Percentiles rank a stretch among this genome's conserved stretches.
Evolutionary conservation across 441 rosid genomes (phyloP).

Genomic region (Isatis lusitanica): DNA sequence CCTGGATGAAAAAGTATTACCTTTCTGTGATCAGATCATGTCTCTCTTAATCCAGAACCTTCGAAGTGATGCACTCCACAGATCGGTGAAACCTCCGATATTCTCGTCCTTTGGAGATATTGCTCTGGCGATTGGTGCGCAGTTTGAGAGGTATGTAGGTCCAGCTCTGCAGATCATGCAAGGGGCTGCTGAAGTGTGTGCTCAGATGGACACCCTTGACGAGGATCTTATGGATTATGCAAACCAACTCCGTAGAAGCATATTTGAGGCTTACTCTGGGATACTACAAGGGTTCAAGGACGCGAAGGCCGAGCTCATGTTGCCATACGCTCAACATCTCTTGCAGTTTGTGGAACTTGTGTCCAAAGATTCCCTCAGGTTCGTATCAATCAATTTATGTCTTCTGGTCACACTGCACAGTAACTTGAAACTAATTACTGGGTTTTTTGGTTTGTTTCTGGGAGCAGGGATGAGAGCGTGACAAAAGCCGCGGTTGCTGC

Average conservation of each 20-base stretch:
- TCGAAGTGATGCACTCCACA: slow-evolving; percentile 74
- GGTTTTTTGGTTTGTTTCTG: background rate
- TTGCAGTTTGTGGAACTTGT: slow-evolving; percentile 79
- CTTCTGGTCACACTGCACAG: background rate
- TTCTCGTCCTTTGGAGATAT: slow-evolving; percentile 93
- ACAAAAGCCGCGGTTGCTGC: slow-evolving; percentile 92
- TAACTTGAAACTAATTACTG: background rate
- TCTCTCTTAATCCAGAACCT: slow-evolving; percentile 69
- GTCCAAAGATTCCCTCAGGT: slow-evolving; percentile 74
- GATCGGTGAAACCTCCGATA: slow-evolving; percentile 91
- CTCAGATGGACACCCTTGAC: slow-evolving; percentile 64
- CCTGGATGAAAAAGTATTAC: slow-evolving; percentile 67
- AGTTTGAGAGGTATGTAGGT: slow-evolving; percentile 70
- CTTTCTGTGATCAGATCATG: slow-evolving; percentile 92
- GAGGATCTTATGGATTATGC: slow-evolving; percentile 86
- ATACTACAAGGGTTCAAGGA: slow-evolving; percentile 91
- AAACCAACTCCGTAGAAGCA: slow-evolving; percentile 79
- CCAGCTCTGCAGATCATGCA: slow-evolving; percentile 58
- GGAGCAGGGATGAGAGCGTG: slow-evolving; percentile 75
- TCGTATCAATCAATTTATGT: background rate
- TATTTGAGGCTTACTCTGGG: slow-evolving; percentile 92
- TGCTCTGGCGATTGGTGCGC: slow-evolving; percentile 86
- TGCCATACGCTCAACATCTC: slow-evolving; percentile 83
- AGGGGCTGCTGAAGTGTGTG: slow-evolving; percentile 75
- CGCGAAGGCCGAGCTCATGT: slow-evolving; percentile 71